phyloP scores from a whole-genome alignment of 805 yeast species.

The Candida caryicola region DNA sequence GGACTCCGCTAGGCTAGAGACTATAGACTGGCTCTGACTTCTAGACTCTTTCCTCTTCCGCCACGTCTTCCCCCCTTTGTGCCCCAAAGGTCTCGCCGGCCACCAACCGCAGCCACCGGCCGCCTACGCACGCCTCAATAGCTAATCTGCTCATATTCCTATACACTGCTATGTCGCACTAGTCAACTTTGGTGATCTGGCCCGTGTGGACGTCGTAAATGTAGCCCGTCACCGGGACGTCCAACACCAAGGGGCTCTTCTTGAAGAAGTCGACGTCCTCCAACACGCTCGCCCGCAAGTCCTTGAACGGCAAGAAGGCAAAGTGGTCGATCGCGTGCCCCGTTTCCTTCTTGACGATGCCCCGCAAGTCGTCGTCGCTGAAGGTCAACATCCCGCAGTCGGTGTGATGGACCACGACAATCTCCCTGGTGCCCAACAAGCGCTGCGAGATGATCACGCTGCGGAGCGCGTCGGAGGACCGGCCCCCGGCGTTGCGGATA shows the following conservation, averaged over 20 bases:
- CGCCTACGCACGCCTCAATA: too few relatives aligned
- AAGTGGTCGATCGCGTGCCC: constrained; percentile 28
- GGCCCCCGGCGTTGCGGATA: constrained; percentile 44
- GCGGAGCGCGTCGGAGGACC: constrained; percentile 39
- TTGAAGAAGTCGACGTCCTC: constrained; percentile 35
- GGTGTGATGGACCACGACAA: constrained; percentile 39
- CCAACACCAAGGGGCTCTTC: constrained; percentile 27
- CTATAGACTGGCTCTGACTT: too few relatives aligned
- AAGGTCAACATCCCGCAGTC: constrained; percentile 47
- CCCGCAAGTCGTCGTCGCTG: constrained; percentile 28
- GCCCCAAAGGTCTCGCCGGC: too few relatives aligned
- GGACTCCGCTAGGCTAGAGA: too few relatives aligned
- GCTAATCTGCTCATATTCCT: too few relatives aligned
- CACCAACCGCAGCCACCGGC: too few relatives aligned
- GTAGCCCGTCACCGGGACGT: constrained; percentile 39
- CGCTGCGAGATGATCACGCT: constrained; percentile 40
- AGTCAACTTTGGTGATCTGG: constrained; percentile 26
- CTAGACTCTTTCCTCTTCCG: too few relatives aligned
- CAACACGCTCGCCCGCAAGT: constrained; percentile 31
- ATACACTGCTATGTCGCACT: too few relatives aligned
- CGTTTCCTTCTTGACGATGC: constrained; percentile 26
- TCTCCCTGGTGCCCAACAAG: constrained; percentile 38
- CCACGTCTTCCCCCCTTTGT: too few relatives aligned
- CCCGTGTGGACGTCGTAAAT: constrained; percentile 39
- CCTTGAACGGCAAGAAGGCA: constrained; percentile 33